Percentiles rank a stretch among this genome's conserved stretches.
Evolutionary conservation across 192 early-diverging fungal species (phyloP).

Genomic region (Jimgerdemannia lactiflua): DNA sequence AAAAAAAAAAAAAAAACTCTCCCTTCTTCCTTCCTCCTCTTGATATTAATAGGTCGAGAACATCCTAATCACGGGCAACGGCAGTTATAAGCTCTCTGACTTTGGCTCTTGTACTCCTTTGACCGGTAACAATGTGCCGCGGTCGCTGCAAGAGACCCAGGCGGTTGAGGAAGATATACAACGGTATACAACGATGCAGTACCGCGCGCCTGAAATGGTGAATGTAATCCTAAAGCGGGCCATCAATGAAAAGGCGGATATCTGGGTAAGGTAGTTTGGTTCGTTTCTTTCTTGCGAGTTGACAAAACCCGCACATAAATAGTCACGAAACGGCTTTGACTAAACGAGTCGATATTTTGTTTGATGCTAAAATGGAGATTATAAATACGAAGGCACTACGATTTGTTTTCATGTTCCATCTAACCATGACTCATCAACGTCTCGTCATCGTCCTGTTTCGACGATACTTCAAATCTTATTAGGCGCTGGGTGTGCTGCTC

Average conservation of each 20-base stretch:
- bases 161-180: constrained; percentile 88
- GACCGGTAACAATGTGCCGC: constrained; percentile 50
- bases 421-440: not conserved
- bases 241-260: constrained; percentile 77
- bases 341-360: no score
- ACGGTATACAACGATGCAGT: constrained; percentile 89
- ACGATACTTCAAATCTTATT: constrained; percentile 21
- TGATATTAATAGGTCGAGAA: constrained; percentile 65
- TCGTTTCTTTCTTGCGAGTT: not conserved
- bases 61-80: constrained; percentile 56
- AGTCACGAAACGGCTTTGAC: no score
- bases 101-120: constrained; percentile 85
- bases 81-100: constrained; percentile 88
- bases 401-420: no score
- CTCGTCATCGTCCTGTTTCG: not conserved
- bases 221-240: constrained; percentile 85
- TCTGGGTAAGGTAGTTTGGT: constrained; percentile 60
- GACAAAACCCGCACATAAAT: no score
- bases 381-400: no score
- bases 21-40: no score
- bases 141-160: constrained; percentile 66
- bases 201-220: constrained; percentile 93
- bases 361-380: no score
- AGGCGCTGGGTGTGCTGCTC: constrained; percentile 90
- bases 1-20: no score